Percentiles rank a stretch among this genome's conserved stretches.
Evolutionary conservation across 257 asterid species (phyloP).

Genomic region (Solanum pennellii): DNA sequence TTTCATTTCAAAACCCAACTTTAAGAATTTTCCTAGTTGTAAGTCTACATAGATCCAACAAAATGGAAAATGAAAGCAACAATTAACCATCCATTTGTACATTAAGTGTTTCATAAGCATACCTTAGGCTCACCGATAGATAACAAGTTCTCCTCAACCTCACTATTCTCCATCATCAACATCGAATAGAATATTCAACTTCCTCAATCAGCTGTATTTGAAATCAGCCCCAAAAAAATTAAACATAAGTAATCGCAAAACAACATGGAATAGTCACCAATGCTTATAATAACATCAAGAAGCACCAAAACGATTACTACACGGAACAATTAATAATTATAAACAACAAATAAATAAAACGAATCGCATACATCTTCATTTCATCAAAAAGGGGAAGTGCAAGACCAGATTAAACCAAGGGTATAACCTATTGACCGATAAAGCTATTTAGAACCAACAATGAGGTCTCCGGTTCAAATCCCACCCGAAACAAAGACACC

Average conservation of each 20-base stretch:
- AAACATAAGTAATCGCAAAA: not conserved
- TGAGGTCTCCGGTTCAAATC: not conserved
- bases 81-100: not conserved
- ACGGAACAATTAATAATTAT: not conserved
- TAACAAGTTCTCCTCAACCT: constrained; percentile 63
- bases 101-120: not conserved
- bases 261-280: not conserved
- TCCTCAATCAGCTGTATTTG: constrained; percentile 27
- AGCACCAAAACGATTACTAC: not conserved
- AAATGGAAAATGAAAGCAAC: not conserved
- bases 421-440: not conserved
- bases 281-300: not conserved
- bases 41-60: not conserved
- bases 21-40: not conserved
- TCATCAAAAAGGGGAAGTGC: not conserved
- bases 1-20: not conserved
- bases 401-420: not conserved
- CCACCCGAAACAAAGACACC: not conserved
- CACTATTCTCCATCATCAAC: constrained; percentile 50
- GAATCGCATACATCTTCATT: not conserved
- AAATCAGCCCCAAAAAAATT: not conserved
- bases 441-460: not conserved
- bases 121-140: constrained; percentile 95
- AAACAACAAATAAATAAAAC: not conserved
- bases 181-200: constrained; percentile 4